These are phyloP conservation scores for Dioscorea cayenensis DNA, from an alignment of 116 monocot genomes.

Conservation along the genomic window DNA sequence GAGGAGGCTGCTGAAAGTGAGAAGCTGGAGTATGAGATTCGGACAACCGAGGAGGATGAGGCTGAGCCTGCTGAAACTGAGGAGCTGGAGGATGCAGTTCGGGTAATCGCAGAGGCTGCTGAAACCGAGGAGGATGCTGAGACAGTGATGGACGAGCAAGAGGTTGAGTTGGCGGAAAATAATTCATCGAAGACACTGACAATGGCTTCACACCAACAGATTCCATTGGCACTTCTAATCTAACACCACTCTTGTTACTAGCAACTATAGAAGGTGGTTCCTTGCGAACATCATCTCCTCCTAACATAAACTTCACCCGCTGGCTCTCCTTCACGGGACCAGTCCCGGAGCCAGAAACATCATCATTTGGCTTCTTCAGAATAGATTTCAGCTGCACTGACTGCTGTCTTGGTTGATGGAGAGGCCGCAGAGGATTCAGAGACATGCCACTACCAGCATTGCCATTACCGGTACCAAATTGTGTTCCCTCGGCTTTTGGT, in stretches of 20 bases:
- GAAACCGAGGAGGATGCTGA: neutral
- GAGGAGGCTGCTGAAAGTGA: neutral
- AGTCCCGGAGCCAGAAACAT: neutral
- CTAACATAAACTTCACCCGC: slow-evolving; percentile 46
- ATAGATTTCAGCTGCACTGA: slow-evolving; percentile 32
- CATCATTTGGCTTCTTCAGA: slow-evolving; percentile 40
- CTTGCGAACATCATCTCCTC: neutral
- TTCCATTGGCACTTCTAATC: neutral
- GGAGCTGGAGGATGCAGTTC: neutral
- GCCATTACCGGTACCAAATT: neutral
- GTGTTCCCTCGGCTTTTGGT: neutral
- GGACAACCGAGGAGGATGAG: neutral
- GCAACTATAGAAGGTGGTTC: neutral
- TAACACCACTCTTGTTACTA: neutral
- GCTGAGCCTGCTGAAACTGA: neutral
- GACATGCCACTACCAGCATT: neutral
- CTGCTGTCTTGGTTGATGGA: neutral
- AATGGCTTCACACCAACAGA: neutral
- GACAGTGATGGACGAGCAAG: neutral
- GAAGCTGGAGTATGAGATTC: neutral
- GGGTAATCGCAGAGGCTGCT: neutral
- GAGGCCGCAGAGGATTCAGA: neutral
- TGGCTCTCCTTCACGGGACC: slow-evolving; percentile 17
- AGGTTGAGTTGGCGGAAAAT: neutral
- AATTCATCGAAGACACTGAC: neutral